phyloP scores from a whole-genome alignment of 2,329 filamentous ascomycete genomes.

The Pestalotiopsis sp. region DNA sequence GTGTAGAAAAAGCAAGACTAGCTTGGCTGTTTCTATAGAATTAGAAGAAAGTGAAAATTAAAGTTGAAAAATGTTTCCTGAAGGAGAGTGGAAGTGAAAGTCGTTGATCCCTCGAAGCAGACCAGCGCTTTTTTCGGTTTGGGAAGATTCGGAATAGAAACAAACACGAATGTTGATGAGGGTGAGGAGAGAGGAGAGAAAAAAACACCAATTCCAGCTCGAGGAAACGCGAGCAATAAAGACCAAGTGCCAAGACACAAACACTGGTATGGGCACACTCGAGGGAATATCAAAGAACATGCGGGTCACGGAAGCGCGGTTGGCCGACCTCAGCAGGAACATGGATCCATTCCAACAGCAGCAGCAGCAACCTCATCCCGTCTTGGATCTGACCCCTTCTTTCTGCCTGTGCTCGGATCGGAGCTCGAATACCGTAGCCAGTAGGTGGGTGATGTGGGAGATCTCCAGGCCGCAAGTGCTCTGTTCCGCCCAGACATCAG shows the following conservation, averaged over 20 bases:
- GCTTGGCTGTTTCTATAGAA: constrained; percentile 37
- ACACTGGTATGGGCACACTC: not conserved
- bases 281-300: constrained; percentile 16
- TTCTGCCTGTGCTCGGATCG: not conserved
- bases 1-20: constrained; percentile 35
- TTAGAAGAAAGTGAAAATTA: constrained; percentile 34
- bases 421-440: not conserved
- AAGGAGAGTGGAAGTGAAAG: constrained; percentile 32
- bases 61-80: constrained; percentile 28
- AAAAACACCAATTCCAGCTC: constrained; percentile 25
- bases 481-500: constrained; percentile 1
- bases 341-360: constrained; percentile 19
- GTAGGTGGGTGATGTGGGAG: not conserved
- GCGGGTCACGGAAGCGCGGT: constrained; percentile 30
- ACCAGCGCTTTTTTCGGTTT: constrained; percentile 48
- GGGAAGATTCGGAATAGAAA: constrained; percentile 22
- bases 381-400: constrained; percentile 6
- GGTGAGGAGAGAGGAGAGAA: constrained; percentile 29
- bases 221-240: constrained; percentile 31
- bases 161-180: constrained; percentile 27
- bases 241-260: constrained; percentile 17
- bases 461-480: not conserved
- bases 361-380: constrained; percentile 19
- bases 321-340: constrained; percentile 24
- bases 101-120: constrained; percentile 44